phyloP scores from a whole-genome alignment of 345 rosid species.

The Lepidium didymum region DNA sequence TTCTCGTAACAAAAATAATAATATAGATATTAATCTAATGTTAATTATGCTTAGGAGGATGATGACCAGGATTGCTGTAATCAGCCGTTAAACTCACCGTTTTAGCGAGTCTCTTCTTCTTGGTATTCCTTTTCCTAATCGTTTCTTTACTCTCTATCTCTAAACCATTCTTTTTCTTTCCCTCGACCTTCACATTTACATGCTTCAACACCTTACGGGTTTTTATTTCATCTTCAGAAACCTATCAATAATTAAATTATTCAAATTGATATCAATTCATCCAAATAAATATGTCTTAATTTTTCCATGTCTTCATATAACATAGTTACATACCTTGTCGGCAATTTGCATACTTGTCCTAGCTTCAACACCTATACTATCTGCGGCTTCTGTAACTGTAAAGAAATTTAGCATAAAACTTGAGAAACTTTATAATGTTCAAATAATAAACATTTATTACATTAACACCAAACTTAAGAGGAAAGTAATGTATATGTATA shows the following conservation, averaged over 20 bases:
- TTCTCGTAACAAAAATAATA: background rate
- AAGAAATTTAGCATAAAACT: background rate
- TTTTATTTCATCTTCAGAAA: background rate
- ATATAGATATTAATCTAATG: background rate
- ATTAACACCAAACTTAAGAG: background rate
- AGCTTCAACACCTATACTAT: background rate
- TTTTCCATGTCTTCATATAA: background rate
- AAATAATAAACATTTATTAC: background rate
- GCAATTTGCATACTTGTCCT: background rate
- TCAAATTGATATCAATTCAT: background rate
- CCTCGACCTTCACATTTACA: background rate
- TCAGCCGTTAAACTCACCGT: constrained; percentile 30
- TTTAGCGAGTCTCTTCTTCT: constrained; percentile 20
- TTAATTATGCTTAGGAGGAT: constrained; percentile 32
- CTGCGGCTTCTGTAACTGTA: background rate
- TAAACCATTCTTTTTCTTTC: constrained; percentile 8
- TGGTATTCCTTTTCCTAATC: constrained; percentile 6
- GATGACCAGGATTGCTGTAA: constrained; percentile 26
- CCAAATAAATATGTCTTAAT: background rate
- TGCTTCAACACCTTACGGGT: constrained; percentile 17
- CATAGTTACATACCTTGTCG: background rate
- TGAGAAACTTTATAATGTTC: background rate
- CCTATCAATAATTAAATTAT: background rate
- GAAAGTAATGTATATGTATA: background rate
- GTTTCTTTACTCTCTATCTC: constrained; percentile 16